These are phyloP conservation scores for Phyllostachys edulis DNA, from an alignment of 176 grass and related monocot genomes.

Conservation along the genomic window DNA sequence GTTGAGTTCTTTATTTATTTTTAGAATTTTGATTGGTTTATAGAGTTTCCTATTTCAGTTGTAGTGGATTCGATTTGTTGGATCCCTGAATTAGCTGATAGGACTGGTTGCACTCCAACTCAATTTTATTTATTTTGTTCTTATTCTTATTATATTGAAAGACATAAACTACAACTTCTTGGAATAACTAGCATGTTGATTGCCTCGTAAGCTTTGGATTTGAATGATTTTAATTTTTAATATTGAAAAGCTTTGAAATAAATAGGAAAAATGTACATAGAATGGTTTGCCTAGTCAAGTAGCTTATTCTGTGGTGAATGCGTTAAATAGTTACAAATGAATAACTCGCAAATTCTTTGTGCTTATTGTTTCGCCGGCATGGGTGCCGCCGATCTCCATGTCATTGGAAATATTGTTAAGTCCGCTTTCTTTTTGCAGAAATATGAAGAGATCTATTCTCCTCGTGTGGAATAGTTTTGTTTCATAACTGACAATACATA, in stretches of 20 bases:
- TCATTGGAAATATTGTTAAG: background rate
- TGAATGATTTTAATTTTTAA: background rate
- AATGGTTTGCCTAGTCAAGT: slow-evolving; percentile 5
- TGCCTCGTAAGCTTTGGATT: slow-evolving; percentile 74
- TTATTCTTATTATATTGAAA: slow-evolving; percentile 79
- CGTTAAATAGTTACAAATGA: background rate
- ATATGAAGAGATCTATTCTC: slow-evolving; percentile 87
- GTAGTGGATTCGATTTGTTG: too few relatives aligned
- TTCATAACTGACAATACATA: slow-evolving; percentile 83
- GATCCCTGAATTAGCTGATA: too few relatives aligned
- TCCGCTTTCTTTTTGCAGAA: slow-evolving; percentile 40
- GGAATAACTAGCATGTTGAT: slow-evolving; percentile 94
- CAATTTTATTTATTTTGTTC: too few relatives aligned
- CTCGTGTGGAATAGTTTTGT: slow-evolving; percentile 78
- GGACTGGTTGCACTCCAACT: too few relatives aligned
- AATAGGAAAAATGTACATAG: slow-evolving; percentile 14
- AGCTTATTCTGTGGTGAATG: background rate
- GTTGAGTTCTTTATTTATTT: too few relatives aligned
- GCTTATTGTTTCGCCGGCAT: background rate
- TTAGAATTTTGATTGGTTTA: too few relatives aligned
- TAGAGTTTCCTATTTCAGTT: too few relatives aligned
- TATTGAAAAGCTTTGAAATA: background rate
- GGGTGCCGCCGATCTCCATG: background rate
- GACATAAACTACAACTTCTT: slow-evolving; percentile 70
- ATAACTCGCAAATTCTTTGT: background rate